These are phyloP conservation scores for Fusarium sp. DNA, from an alignment of 2,329 filamentous ascomycete species.

Conservation along the genomic window DNA sequence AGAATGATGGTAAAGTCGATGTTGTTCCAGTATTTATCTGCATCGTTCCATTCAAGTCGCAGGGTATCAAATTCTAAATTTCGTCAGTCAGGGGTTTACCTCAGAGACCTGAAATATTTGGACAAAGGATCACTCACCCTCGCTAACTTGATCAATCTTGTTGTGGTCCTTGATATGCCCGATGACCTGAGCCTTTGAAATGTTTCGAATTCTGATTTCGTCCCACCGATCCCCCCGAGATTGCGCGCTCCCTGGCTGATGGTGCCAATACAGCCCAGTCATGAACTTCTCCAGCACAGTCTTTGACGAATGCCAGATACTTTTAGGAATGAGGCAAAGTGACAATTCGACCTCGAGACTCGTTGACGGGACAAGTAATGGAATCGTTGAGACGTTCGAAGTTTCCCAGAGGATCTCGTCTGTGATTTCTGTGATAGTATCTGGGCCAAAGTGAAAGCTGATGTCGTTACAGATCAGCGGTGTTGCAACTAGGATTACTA, in stretches of 20 bases:
- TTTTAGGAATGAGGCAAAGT: slow-evolving; percentile 19
- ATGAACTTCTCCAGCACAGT: slow-evolving; percentile 16
- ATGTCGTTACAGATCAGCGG: background rate
- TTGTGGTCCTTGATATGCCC: slow-evolving; percentile 7
- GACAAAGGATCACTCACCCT: background rate
- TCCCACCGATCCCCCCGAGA: slow-evolving; percentile 5
- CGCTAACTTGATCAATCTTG: background rate
- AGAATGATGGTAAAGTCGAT: slow-evolving; percentile 24
- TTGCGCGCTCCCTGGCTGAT: background rate
- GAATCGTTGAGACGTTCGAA: background rate
- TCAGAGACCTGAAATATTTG: accelerated
- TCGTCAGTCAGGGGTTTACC: background rate
- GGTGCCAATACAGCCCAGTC: slow-evolving; percentile 14
- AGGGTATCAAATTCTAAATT: slow-evolving; percentile 10
- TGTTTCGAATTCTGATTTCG: background rate
- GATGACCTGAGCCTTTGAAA: slow-evolving; percentile 12
- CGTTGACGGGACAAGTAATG: background rate
- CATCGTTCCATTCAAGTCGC: slow-evolving; percentile 8
- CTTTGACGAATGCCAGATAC: slow-evolving; percentile 13
- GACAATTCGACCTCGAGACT: slow-evolving; percentile 12
- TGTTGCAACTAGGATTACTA: slow-evolving; percentile 9
- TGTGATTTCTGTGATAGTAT: background rate
- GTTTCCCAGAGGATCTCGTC: slow-evolving; percentile 6
- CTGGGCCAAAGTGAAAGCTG: background rate
- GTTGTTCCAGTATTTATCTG: slow-evolving; percentile 22